Base-by-base conservation (phyloP, 352 stramenopile species). In the Phytopythium boreale region DNA sequence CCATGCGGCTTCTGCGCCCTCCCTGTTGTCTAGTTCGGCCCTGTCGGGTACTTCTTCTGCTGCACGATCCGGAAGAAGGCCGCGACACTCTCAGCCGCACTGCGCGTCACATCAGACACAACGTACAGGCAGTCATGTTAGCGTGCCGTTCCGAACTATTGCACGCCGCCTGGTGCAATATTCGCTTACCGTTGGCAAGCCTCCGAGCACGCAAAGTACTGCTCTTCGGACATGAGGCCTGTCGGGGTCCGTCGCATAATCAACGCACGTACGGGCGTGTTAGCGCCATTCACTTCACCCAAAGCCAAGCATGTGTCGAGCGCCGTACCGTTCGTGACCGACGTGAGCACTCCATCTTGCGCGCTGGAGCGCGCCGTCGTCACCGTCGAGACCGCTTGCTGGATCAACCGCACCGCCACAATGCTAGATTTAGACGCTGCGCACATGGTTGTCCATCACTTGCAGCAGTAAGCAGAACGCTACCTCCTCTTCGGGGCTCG, bases 191-290 rank as follows among this genome's bases (percentile, higher is more conserved):
- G 71, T 47, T 89, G 81, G 14, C 86, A 95, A 27, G 85, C 85
- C 60, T 95, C 86, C 0, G 82, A 90, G 50, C 82, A 89, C 29
- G 86, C 82, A 71, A 95, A 95, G 61, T 91, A 95, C 62, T 93
- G 80, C 39, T 90, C 83, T 72, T 95, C 84, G 8, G 77, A 82
- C 49, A 93, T 68, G 50, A 92, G 63, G 31, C 81, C 80, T 89
- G 57, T 8, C 67, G 24, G 43, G 7, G 10, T 10, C 36, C 5
- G 9, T 17, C 36, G 14, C 9, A 43, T 3, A 15, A 43, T 27
- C 44, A 27, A 26, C 46, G 43, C 8, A 12, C 46, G 15, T 46
- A 46, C 26, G 37, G 7, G 52, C 8, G 41, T 4, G 41, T 47
- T n/a, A 24, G 60, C 51, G n/a, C 47, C 17, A 50, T 19, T 41